Base-by-base conservation (phyloP, 176 grass and related monocot species). In the Aegilops tauschii region DNA sequence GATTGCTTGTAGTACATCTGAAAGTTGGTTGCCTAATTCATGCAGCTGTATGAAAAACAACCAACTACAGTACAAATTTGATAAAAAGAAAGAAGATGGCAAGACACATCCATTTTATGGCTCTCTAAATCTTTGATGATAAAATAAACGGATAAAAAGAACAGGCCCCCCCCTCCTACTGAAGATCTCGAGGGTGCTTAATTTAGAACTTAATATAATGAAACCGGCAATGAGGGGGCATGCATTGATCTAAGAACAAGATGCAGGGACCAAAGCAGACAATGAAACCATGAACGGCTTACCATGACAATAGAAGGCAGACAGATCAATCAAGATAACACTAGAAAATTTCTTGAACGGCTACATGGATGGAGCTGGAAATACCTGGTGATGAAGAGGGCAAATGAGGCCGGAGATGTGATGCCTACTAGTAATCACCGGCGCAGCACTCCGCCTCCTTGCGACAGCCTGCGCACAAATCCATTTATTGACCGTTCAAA, bases 381-480 rank as follows among this genome's bases (percentile, higher is more conserved):
- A 68, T 45, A 76, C 77, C 90, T 85, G 69, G 56, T 78, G 82
- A 71, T 23, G 75, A 64, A 76, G 50, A 50, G 77, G 31, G 82
- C 40, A 77, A 82, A 88, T 21, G 67, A 71, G 63, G 47, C 14
- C 77, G 34, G 32, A 72, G 78, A 70, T 65, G 85, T 29, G 70
- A 69, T 17, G n/a, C 64, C 70, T 54, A 34, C 77, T 54, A 54
- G 16, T 81, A 85, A 63, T 88, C 78, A 88, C 63, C 63, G 49
- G 89, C 90, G 75, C 59, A 69, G 56, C 84, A 78, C 65, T 80
- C 80, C 75, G 89, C 80, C 82, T 71, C 87, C 84, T 35, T 45
- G 66, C 13, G 80, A 87, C 87, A 87, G 80, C 71, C 90, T 91
- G 90, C 86, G 70, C 34, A 78, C 8, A 82, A 87, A 85, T 81